Base-by-base conservation (phyloP, 345 rosid genomes). In the Euclidium syriacum region DNA sequence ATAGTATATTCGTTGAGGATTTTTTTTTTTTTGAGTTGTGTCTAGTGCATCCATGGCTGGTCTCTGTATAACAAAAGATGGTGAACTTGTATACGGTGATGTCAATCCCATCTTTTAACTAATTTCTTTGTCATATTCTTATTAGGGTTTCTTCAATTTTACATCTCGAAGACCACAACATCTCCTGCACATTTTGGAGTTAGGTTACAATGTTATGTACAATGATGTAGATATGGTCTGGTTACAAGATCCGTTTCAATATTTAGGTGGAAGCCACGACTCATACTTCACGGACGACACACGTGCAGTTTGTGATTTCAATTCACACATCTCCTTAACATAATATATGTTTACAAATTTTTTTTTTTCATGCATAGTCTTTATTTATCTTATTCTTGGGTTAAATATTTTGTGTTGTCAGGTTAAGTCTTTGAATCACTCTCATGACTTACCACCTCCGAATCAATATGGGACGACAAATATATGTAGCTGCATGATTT, bases 201-300 rank as follows among this genome's bases (percentile, higher is more conserved):
- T 85, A 52, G 98, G 98, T 4, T 92, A 88, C 71, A 85, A 71
- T 75, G 98, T 88, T 10, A 85, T 88, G 95, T 91, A 91, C 80
- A 88, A 91, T 48, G 98, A 92, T 70, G 96, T 92, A 15, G 96
- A 92, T 79, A 89, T 92, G 98, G 88, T 89, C 6, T 92, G 98
- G 98, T 47, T 92, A 65, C 78, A 68, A 62, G 95, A 92, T 80
- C 96, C 97, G 0, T 92, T 92, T 71, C 75, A 62, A 17, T 87
- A 82, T 77, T 40, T 89, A 55, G 69, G 77, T 63, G 97, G 97
- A 54, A 73, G 70, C 36, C 99, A 94, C 2, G 97, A 94, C 74
- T 86, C 80, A 7, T 94, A 92, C 86, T 92, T 94, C 81, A 79
- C 85, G 0, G n/a, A n/a, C n/a, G n/a, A n/a, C n/a, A n/a, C n/a